These are phyloP conservation scores for Dipteronia dyeriana DNA, from an alignment of 345 rosid genomes.

Conservation along the genomic window DNA sequence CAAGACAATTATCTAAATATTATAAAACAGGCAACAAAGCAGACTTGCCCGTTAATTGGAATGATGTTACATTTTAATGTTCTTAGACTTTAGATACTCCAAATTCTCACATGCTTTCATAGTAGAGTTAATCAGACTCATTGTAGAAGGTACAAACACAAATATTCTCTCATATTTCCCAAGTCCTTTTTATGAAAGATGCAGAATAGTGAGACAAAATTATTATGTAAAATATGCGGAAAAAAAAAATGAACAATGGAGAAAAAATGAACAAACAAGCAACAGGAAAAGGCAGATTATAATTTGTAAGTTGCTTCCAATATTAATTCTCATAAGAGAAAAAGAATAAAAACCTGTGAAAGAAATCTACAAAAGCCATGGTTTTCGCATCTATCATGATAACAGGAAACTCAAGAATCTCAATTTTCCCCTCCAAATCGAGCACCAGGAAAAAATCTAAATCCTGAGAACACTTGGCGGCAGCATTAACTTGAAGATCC, in stretches of 20 bases:
- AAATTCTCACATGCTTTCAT: no score
- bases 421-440: constrained; percentile 91
- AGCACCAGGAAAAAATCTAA: constrained; percentile 75
- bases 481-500: constrained; percentile 57
- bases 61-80: not conserved
- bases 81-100: not conserved
- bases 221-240: not conserved
- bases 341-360: constrained; percentile 69
- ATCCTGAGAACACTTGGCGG: constrained; percentile 56
- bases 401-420: constrained; percentile 92
- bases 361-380: constrained; percentile 62
- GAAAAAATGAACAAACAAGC: not conserved
- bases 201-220: not conserved
- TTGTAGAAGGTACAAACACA: no score
- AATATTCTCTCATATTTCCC: no score
- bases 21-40: no score
- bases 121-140: no score
- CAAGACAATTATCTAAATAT: no score
- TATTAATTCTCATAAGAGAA: not conserved
- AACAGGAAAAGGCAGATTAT: not conserved
- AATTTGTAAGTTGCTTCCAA: not conserved
- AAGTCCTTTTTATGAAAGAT: not conserved
- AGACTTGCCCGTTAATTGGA: no score
- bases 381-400: constrained; percentile 72
- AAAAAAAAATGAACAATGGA: not conserved